These are phyloP conservation scores for Rhazya stricta DNA, from an alignment of 257 asterid species.

Conservation along the genomic window DNA sequence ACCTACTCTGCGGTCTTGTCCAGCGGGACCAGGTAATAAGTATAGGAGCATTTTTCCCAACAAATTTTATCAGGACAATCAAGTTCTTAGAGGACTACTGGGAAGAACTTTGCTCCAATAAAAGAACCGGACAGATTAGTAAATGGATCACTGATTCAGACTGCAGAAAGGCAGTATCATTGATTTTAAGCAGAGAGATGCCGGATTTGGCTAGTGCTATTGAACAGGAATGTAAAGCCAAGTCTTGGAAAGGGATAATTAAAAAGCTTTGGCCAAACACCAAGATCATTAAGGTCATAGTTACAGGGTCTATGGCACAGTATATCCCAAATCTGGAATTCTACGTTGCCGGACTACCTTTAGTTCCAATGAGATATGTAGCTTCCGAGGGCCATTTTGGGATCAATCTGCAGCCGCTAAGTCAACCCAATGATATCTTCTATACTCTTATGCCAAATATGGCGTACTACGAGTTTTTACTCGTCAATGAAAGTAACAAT, in stretches of 20 bases:
- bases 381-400: background rate
- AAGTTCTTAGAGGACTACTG: background rate
- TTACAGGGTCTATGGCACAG: background rate
- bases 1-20: background rate
- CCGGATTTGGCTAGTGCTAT: background rate
- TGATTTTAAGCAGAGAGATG: background rate
- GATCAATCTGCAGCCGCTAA: background rate
- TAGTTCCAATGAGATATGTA: background rate
- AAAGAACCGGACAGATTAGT: background rate
- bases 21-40: background rate
- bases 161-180: background rate
- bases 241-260: background rate
- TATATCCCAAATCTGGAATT: background rate
- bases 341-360: background rate
- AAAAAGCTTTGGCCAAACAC: background rate
- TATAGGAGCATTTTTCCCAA: background rate
- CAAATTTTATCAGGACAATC: background rate
- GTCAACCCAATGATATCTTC: background rate
- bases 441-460: constrained; percentile 11
- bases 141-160: background rate
- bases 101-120: background rate
- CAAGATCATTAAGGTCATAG: background rate
- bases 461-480: constrained; percentile 10
- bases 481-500: background rate
- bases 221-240: background rate